Conservation (phyloP, 352 stramenopile genomes). For the Globisporangium solare region DNA sequence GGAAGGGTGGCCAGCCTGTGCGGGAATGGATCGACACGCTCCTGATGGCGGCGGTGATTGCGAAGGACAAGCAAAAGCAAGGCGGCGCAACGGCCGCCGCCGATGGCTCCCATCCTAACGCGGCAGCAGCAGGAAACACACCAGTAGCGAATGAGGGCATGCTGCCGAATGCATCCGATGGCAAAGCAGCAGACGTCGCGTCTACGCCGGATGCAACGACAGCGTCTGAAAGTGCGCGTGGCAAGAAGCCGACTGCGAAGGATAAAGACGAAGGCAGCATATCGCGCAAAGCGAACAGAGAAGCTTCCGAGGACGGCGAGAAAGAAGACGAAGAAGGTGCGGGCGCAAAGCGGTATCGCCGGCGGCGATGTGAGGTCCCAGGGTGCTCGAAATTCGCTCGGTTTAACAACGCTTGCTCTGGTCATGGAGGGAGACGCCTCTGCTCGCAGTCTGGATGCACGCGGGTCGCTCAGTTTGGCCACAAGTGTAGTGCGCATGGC, state of each 20-base stretch:
- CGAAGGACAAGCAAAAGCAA: slow-evolving; percentile 49
- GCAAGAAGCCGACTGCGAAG: neutral
- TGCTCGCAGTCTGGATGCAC: slow-evolving; percentile 64
- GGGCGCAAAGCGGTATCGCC: slow-evolving; percentile 52
- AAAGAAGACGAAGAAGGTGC: slow-evolving; percentile 7
- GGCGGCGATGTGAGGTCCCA: slow-evolving; percentile 56
- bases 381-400: slow-evolving; percentile 73
- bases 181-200: slow-evolving; percentile 4
- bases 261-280: neutral
- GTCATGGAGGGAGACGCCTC: slow-evolving; percentile 63
- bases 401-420: slow-evolving; percentile 77
- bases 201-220: slow-evolving; percentile 3
- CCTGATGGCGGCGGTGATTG: slow-evolving; percentile 69
- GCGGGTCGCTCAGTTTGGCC: slow-evolving; percentile 70
- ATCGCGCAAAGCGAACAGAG: no score
- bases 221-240: neutral
- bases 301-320: no score
- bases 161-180: slow-evolving; percentile 6
- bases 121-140: neutral
- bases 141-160: slow-evolving; percentile 7
- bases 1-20: slow-evolving; percentile 31
- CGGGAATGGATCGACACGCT: slow-evolving; percentile 79
- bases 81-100: slow-evolving; percentile 3
- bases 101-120: neutral
- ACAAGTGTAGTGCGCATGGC: slow-evolving; percentile 78